phyloP scores from a whole-genome alignment of 495 filamentous ascomycete species.

The Pseudoneurospora amorphoporcata region DNA sequence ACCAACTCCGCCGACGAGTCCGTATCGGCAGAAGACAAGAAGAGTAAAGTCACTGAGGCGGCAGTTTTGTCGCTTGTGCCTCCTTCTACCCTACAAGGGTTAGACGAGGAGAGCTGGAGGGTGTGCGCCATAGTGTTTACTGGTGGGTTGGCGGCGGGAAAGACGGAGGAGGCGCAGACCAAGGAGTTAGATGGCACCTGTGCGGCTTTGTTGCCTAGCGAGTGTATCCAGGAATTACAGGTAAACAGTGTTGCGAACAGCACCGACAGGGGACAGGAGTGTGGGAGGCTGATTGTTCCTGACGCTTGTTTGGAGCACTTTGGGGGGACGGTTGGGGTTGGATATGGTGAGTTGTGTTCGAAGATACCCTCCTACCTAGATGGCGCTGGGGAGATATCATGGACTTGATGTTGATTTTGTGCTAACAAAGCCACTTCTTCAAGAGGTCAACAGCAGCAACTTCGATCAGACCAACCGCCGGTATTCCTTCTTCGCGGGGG shows the following conservation, averaged over 20 bases:
- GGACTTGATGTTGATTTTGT: neutral
- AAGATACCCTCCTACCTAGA: neutral
- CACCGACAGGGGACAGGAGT: neutral
- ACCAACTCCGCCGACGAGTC: neutral
- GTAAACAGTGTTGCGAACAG: conserved; percentile 1
- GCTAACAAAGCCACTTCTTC: neutral
- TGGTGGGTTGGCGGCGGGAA: neutral
- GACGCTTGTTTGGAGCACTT: conserved; percentile 3
- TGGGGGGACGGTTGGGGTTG: neutral
- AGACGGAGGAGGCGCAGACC: neutral
- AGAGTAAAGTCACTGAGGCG: neutral
- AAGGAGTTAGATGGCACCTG: conserved; percentile 1
- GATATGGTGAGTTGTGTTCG: conserved; percentile 6
- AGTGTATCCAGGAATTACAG: conserved; percentile 11
- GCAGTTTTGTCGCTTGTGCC: conserved; percentile 6
- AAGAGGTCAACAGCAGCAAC: neutral
- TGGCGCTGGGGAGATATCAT: neutral
- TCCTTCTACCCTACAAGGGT: neutral
- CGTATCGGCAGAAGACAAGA: neutral
- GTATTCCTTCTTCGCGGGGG: conserved; percentile 7
- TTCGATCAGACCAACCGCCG: neutral
- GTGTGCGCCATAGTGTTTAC: conserved; percentile 14
- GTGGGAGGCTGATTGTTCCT: conserved; percentile 6
- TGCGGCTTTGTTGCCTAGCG: neutral
- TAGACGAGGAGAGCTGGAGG: conserved; percentile 3